These are phyloP conservation scores for Prunella vulgaris DNA, from an alignment of 257 asterid genomes.

Conservation along the genomic window DNA sequence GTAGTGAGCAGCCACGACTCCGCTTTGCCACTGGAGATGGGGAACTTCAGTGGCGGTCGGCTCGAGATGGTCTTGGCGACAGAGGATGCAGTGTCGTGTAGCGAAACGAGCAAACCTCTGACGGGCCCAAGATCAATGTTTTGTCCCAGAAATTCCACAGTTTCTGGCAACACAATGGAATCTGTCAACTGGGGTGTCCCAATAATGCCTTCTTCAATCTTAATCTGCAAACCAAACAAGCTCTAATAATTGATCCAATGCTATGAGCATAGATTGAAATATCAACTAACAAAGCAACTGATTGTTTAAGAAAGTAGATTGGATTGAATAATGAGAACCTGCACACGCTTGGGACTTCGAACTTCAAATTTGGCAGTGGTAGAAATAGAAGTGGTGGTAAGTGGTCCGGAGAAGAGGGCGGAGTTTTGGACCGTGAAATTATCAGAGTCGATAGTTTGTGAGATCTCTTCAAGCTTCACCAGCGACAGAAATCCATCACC, in stretches of 20 bases:
- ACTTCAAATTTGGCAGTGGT: constrained; percentile 80
- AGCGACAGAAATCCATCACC: constrained; percentile 47
- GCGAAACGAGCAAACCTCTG: constrained; percentile 59
- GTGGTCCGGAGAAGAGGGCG: constrained; percentile 59
- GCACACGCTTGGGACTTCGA: constrained; percentile 83
- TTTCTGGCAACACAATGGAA: constrained; percentile 64
- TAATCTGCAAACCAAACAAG: constrained; percentile 43
- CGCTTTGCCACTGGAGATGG: constrained; percentile 42
- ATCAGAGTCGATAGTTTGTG: constrained; percentile 64
- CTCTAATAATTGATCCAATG: background rate
- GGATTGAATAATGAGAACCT: constrained; percentile 34
- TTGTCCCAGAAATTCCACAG: constrained; percentile 59
- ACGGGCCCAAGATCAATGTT: constrained; percentile 65
- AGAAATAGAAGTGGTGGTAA: constrained; percentile 55
- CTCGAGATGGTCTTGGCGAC: constrained; percentile 66
- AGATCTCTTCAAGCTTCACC: constrained; percentile 67
- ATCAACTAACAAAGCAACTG: background rate
- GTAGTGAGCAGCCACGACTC: constrained; percentile 87
- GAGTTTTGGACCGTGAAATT: constrained; percentile 67
- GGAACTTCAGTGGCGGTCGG: constrained; percentile 68
- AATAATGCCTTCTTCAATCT: constrained; percentile 67
- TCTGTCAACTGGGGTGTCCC: constrained; percentile 87
- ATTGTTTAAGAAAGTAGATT: no score
- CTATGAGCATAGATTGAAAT: no score
- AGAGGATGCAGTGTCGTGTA: constrained; percentile 76